Base-by-base conservation (phyloP, 495 filamentous ascomycete genomes). In the Thozetella sp. region DNA sequence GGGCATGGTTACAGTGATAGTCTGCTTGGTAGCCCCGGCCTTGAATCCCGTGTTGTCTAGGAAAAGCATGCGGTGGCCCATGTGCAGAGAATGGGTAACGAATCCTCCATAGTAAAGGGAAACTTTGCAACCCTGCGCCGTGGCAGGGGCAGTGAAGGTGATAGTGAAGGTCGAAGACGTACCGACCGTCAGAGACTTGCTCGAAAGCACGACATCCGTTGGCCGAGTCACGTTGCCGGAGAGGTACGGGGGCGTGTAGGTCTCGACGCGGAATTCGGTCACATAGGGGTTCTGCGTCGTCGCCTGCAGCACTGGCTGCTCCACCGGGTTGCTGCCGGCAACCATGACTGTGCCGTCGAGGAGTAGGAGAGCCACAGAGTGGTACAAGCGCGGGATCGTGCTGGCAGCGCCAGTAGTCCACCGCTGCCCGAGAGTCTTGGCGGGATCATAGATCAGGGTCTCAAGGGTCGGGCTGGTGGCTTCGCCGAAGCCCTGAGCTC, bases 21-120 rank as follows among this genome's bases (percentile, higher is more conserved):
- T 10, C 43, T 48, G 43, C 10, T 11, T 20, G 43, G 43, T 48
- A 3, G 43, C 6, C 6, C 43, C 43, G 3, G 43, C 43, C 43
- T 48, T 48, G 43, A 48, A 48, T 11, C 43, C 43, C 9, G 43
- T 48, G 43, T 48, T 48, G 43, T 48, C 43, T 20, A 48, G 43
- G 43, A 48, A 48, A 4, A 48, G 43, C 43, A 48, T 48, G 43
- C 43, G 43, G 43, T 88, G 84, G 60, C 86, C 85, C 0, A 82
- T 87, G 62, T 88, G 81, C 48, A 88, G 77, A 1, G 82, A 80
- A 57, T 88, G 85, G 13, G 85, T 85, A 9, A 70, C 69, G 1
- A 73, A 75, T 22, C 82, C 76, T 22, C 22, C 85, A 69, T 22
- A 87, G 58, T 3, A 87, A 4, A 48, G 20, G 43, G 43, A 48